Base-by-base conservation (phyloP, 148 eudicot genomes). In the Nyssa sinensis region DNA sequence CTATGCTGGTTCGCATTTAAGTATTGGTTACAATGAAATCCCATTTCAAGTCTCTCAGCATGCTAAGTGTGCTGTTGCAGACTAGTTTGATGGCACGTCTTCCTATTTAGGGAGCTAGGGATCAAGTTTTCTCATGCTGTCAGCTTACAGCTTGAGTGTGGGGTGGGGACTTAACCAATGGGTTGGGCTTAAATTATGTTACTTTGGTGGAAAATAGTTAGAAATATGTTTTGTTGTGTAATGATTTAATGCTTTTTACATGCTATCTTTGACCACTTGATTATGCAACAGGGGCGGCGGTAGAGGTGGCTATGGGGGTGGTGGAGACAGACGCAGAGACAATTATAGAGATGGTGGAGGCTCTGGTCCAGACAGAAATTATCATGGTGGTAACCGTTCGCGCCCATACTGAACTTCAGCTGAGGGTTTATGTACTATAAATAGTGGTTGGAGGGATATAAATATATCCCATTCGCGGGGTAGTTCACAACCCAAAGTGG, bases 341-440 rank as follows among this genome's bases (percentile, higher is more conserved):
- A 82, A 75, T 70, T 81, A 81, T 64, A 81, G 97, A 84, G 97
- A 84, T 62, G 86, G 88, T 53, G 86, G 87, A 67, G 82, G 84
- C 63, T 82, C 90, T 75, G 93, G 96, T 59, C 97, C 98, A 28
- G 97, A 91, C 62, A 84, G 97, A 75, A 80, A 90, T 79, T 80
- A 80, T 75, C 82, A 87, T 71, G 87, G 95, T 41, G 95, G 97
- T 57, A 90, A 88, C 74, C 93, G 98, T 39, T 86, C 97, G 5
- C 95, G 93, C 9, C 98, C 98, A 66, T 94, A 94, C 83, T 94
- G 79, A 80, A 73, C 77, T 61, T 75, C 75, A 29, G 62, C 35
- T 41, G 74, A 34, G 78, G 68, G 74, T 65, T 78, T 57, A 73
- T 84, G 88, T 88, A 84, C 84, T 85, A 82, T 77, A 78, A 75